A percentile compares a stretch with the other conserved stretches of the same genome.
Conservation (phyloP, 2,329 filamentous ascomycete genomes). For the Pyrenochaeta sp. region DNA sequence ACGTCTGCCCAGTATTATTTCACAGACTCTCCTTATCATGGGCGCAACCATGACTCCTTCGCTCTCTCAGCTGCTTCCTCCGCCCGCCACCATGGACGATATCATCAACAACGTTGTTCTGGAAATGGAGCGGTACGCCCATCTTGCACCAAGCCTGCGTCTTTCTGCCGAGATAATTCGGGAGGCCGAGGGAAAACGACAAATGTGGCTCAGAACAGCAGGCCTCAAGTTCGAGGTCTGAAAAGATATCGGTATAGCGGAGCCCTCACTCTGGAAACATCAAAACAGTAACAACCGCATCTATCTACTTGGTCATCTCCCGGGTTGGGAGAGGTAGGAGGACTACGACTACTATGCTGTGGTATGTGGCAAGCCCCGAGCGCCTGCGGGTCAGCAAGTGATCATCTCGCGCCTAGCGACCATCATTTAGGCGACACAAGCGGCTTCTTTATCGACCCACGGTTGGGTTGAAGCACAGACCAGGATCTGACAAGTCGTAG, state of each 20-base stretch:
- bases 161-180: conserved; percentile 82
- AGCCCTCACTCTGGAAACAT: background rate
- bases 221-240: conserved; percentile 50
- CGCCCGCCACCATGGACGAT: conserved; percentile 68
- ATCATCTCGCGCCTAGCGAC: conserved; percentile 3
- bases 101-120: conserved; percentile 81
- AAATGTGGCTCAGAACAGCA: conserved; percentile 62
- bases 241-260: conserved; percentile 5
- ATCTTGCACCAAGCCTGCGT: conserved; percentile 77
- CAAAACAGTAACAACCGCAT: background rate
- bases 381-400: conserved; percentile 4
- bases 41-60: conserved; percentile 82
- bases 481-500: conserved; percentile 1
- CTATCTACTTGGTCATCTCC: background rate
- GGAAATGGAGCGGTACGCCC: conserved; percentile 77
- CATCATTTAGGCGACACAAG: conserved; percentile 13
- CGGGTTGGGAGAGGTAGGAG: background rate
- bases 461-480: conserved; percentile 20
- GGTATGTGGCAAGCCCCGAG: background rate
- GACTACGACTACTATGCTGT: background rate
- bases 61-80: conserved; percentile 70
- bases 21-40: conserved; percentile 83
- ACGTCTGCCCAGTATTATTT: conserved; percentile 71
- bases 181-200: conserved; percentile 76
- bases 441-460: conserved; percentile 13